Conservation (phyloP, 805 yeast genomes). For the Tetrapisispora iriomotensis region DNA sequence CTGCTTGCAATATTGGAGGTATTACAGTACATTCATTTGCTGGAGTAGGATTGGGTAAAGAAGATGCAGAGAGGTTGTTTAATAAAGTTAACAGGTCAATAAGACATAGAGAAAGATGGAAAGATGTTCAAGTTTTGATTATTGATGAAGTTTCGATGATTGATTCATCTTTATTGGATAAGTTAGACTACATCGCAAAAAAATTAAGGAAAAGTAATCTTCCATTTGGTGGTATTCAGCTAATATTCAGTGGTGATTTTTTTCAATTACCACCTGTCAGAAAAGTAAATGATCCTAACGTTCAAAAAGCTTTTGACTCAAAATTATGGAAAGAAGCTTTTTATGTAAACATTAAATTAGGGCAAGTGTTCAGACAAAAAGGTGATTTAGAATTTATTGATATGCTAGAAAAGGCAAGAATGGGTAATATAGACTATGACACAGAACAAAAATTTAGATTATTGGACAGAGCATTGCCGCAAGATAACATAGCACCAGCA, state of each 20-base stretch:
- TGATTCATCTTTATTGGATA: conserved; percentile 56
- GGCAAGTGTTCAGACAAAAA: conserved; percentile 65
- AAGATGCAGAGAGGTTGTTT: conserved; percentile 35
- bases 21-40: conserved; percentile 66
- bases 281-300: conserved; percentile 21
- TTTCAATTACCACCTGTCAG: conserved; percentile 65
- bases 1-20: conserved; percentile 77
- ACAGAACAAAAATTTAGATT: conserved; percentile 41
- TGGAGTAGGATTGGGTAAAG: conserved; percentile 67
- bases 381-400: conserved; percentile 60
- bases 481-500: conserved; percentile 60
- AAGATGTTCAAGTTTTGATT: conserved; percentile 44
- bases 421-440: conserved; percentile 44
- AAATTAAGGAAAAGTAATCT: conserved; percentile 33
- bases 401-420: conserved; percentile 67
- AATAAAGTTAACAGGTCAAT: conserved; percentile 45
- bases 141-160: conserved; percentile 79
- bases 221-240: conserved; percentile 78
- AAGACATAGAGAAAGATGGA: conserved; percentile 48
- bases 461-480: conserved; percentile 41
- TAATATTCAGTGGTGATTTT: conserved; percentile 72
- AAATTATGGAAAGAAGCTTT: conserved; percentile 52
- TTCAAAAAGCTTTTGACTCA: conserved; percentile 55
- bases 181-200: conserved; percentile 51
- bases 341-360: conserved; percentile 45